Conservation (phyloP, 2,329 filamentous ascomycete genomes). For the Pseudogymnoascus sp. region DNA sequence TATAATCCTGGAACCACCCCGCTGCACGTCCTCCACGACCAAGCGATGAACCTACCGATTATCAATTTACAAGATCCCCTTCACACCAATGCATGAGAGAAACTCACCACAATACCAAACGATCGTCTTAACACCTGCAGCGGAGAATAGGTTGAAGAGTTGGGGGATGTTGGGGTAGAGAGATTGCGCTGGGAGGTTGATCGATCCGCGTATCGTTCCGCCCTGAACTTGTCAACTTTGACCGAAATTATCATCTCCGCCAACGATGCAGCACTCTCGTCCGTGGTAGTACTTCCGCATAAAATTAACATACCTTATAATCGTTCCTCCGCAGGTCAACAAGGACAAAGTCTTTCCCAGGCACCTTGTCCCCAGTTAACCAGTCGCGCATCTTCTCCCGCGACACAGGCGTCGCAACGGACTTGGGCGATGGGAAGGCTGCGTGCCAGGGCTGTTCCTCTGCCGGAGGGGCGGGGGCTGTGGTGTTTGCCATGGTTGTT, state of each 20-base stretch:
- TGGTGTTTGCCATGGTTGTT: neutral
- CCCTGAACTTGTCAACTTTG: constrained; percentile 21
- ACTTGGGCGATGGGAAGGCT: constrained; percentile 13
- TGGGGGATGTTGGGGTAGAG: constrained; percentile 26
- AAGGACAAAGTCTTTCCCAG: constrained; percentile 22
- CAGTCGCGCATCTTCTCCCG: constrained; percentile 10
- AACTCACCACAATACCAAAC: constrained; percentile 29
- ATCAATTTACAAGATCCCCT: neutral
- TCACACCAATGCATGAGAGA: neutral
- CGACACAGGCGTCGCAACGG: neutral
- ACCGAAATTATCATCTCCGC: neutral
- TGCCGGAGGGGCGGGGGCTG: neutral
- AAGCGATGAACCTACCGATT: constrained; percentile 29
- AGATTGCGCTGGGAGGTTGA: constrained; percentile 31
- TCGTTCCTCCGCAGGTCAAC: constrained; percentile 32
- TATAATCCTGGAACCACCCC: constrained; percentile 33
- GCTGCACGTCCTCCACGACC: constrained; percentile 32
- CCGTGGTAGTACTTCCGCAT: neutral
- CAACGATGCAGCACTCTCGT: constrained; percentile 1
- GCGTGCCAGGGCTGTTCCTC: constrained; percentile 13
- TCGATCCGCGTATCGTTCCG: constrained; percentile 28
- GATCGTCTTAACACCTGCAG: constrained; percentile 21
- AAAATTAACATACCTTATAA: constrained; percentile 26
- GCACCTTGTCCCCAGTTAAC: constrained; percentile 8
- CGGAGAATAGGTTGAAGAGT: constrained; percentile 26